Evolutionary conservation across 768 basidiomycete species (phyloP), one percentile per base, ranked within the genome.

Genomic region (Coprinopsis sp.): DNA sequence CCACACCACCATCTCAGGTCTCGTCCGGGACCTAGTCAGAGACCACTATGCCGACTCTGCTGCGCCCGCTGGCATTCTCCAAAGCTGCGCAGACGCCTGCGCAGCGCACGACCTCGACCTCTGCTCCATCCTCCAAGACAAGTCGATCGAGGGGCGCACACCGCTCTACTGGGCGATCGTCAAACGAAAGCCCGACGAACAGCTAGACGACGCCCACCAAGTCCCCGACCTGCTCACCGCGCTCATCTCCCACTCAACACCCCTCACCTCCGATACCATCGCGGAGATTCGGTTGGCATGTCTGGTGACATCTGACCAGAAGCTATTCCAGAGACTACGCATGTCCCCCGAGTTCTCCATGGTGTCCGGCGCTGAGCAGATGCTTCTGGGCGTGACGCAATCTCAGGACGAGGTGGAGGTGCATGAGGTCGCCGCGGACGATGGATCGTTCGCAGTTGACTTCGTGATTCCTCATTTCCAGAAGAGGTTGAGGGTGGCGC

Each of bases 151-250:
- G 54, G 69, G 67, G 0, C 83, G 81, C 54, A 79, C 80, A 0
- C 80, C 83, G 0, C 52, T 88, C 2, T 87, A 87, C 57, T 88
- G 87, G 87, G 80, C 79, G 0, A 78, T 87, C 51, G 64, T 87
- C 19, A 84, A 83, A 46, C 74, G 73, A 2, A 71, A 72, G 0
- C 58, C 68, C 5, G 71, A 74, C 27, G 58, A 59, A 10, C 50
- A 57, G n/a, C 53, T 54, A 1, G 61, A 67, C 19, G 63, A 64
- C 14, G 57, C 46, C 11, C 44, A 53, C 3, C 55, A 59, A 16
- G 57, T 64, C 10, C 66, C 67, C 1, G 73, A 76, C 51, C 59
- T 85, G 3, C 61, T 79, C 16, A 72, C 74, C 8, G 58, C 65
- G 0, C 63, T 87, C 18, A 65, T 87, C 37, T 68, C 70, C 4